Percentiles rank a stretch among this genome's conserved stretches.
phyloP scores from a whole-genome alignment of 257 asterid genomes.

The Nicotiana attenuata region DNA sequence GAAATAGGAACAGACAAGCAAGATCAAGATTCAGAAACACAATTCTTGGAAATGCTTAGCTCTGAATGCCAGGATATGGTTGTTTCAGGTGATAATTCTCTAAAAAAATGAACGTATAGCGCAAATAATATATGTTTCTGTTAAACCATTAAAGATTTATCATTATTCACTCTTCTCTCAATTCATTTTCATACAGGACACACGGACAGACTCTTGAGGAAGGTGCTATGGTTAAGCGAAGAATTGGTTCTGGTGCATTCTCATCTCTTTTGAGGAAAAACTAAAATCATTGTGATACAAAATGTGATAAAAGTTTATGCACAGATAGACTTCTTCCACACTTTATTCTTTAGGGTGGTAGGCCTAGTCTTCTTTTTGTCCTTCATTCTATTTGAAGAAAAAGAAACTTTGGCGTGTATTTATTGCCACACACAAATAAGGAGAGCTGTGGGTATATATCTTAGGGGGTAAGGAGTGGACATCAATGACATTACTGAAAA shows the following conservation, averaged over 20 bases:
- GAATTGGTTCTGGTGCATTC: not conserved
- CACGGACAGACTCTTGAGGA: not conserved
- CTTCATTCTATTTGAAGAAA: constrained; percentile 4
- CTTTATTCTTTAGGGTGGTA: not conserved
- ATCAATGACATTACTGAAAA: constrained; percentile 11
- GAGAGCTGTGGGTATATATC: not conserved
- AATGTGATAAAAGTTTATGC: not conserved
- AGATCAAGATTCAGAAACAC: not conserved
- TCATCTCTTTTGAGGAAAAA: constrained; percentile 9
- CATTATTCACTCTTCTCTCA: not conserved
- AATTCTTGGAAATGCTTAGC: not conserved
- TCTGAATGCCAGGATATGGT: not conserved
- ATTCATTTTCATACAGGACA: not conserved
- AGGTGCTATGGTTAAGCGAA: not conserved
- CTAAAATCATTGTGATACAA: not conserved
- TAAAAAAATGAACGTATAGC: not conserved
- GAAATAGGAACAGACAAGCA: not conserved
- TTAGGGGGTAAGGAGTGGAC: not conserved
- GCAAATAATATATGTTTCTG: not conserved
- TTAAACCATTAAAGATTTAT: not conserved
- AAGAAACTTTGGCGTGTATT: not conserved
- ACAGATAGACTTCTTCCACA: not conserved
- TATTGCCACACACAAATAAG: not conserved
- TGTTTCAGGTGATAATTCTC: not conserved
- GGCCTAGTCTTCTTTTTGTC: not conserved